These are phyloP conservation scores for Didymellaceae sp. DNA, from an alignment of 2,329 filamentous ascomycete genomes.

Conservation along the genomic window DNA sequence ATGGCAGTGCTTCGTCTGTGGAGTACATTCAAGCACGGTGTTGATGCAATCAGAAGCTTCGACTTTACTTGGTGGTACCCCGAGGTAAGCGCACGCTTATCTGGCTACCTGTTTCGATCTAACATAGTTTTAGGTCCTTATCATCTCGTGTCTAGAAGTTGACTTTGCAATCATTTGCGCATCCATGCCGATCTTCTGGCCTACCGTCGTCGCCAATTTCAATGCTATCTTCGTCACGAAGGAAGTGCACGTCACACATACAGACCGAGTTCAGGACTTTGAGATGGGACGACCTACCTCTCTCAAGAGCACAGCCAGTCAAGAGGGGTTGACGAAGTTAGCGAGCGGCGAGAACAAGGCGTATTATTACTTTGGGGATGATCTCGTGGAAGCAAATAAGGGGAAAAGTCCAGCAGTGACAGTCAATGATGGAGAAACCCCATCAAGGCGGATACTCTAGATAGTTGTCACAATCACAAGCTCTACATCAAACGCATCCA, in stretches of 20 bases:
- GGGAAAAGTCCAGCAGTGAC: slow-evolving; percentile 8
- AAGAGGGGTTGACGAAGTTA: slow-evolving; percentile 27
- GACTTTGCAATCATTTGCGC: slow-evolving; percentile 47
- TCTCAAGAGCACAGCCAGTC: slow-evolving; percentile 30
- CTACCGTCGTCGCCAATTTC: slow-evolving; percentile 34
- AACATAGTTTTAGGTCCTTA: slow-evolving; percentile 10
- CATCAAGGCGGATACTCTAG: not conserved
- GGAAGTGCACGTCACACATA: slow-evolving; percentile 41
- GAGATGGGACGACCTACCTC: slow-evolving; percentile 29
- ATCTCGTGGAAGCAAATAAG: slow-evolving; percentile 7
- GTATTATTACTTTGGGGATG: slow-evolving; percentile 21
- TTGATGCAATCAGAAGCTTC: slow-evolving; percentile 17
- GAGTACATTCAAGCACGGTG: slow-evolving; percentile 30
- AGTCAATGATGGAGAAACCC: slow-evolving; percentile 1
- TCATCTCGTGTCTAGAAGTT: slow-evolving; percentile 43
- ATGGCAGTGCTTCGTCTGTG: slow-evolving; percentile 41
- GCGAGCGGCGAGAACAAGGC: slow-evolving; percentile 12
- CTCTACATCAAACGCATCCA: too few species aligned
- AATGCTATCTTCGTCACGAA: slow-evolving; percentile 44
- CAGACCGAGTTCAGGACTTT: slow-evolving; percentile 27
- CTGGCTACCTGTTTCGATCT: not conserved
- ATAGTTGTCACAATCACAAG: not conserved
- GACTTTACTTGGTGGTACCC: slow-evolving; percentile 45
- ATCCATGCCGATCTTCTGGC: slow-evolving; percentile 49
- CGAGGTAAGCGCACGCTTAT: slow-evolving; percentile 6